Evolutionary conservation across 1,284 basidiomycete genomes (phyloP).

Genomic region (Cutaneotrichosporon dermatis): DNA sequence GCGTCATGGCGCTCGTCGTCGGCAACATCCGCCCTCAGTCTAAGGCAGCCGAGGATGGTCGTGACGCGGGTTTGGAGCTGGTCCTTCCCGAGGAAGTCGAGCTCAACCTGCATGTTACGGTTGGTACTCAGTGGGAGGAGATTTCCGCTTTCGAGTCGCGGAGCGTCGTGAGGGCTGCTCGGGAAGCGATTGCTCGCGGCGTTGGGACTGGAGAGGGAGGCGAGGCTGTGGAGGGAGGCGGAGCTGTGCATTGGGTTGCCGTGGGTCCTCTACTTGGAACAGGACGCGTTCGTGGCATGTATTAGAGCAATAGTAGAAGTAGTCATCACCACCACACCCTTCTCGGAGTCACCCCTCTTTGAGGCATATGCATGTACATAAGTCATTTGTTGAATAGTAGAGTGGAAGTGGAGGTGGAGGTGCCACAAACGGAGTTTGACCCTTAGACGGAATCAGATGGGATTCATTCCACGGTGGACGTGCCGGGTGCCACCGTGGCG

Average conservation of each 20-base stretch:
- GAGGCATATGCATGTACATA: not conserved
- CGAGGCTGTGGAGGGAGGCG: slow-evolving; percentile 33
- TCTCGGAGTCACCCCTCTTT: not conserved
- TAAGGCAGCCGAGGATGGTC: slow-evolving; percentile 29
- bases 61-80: slow-evolving; percentile 14
- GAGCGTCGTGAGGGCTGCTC: slow-evolving; percentile 31
- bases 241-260: slow-evolving; percentile 29
- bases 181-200: slow-evolving; percentile 25
- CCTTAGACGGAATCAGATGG: not conserved
- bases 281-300: slow-evolving; percentile 36
- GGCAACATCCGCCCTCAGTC: slow-evolving; percentile 55
- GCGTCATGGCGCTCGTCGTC: slow-evolving; percentile 73
- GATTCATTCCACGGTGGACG: not conserved
- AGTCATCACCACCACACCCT: no score
- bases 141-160: slow-evolving; percentile 63
- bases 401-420: not conserved
- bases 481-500: slow-evolving; percentile 1
- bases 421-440: slow-evolving; percentile 9
- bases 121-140: slow-evolving; percentile 63
- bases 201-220: slow-evolving; percentile 23
- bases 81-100: slow-evolving; percentile 54
- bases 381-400: not conserved
- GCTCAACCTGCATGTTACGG: slow-evolving; percentile 73
- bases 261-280: slow-evolving; percentile 23
- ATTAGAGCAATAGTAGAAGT: slow-evolving; percentile 7